phyloP scores from a whole-genome alignment of 441 rosid species.

The Manihot esculenta region DNA sequence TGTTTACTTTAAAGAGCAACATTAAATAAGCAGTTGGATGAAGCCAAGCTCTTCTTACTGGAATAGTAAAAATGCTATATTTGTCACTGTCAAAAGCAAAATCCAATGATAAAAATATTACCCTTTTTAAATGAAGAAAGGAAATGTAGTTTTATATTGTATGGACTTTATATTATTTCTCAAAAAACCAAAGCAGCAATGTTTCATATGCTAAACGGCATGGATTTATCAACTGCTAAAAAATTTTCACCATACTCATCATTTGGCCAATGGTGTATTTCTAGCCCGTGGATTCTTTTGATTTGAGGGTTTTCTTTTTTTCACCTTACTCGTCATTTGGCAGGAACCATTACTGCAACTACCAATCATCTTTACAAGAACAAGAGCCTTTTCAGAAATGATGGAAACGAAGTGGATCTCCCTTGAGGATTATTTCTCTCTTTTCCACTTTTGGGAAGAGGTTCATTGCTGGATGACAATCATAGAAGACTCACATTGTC shows the following conservation, averaged over 20 bases:
- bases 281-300: background rate
- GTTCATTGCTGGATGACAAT: slow-evolving; percentile 23
- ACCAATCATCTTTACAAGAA: slow-evolving; percentile 10
- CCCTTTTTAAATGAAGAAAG: no score
- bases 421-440: slow-evolving; percentile 16
- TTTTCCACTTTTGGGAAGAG: slow-evolving; percentile 18
- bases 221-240: no score
- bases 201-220: no score
- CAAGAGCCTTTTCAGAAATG: slow-evolving; percentile 18
- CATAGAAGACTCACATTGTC: slow-evolving; percentile 22
- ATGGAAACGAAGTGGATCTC: slow-evolving; percentile 20
- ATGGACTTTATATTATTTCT: no score
- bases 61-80: background rate
- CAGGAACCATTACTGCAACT: background rate
- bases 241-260: no score
- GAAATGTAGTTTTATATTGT: no score
- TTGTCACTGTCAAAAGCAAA: no score
- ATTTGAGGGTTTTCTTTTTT: background rate
- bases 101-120: no score
- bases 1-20: no score
- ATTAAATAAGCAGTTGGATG: background rate
- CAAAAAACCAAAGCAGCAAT: no score
- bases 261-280: background rate
- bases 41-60: background rate
- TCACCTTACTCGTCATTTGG: background rate